phyloP scores from a whole-genome alignment of 179 eudicot species.

The Camellia oleifera region DNA sequence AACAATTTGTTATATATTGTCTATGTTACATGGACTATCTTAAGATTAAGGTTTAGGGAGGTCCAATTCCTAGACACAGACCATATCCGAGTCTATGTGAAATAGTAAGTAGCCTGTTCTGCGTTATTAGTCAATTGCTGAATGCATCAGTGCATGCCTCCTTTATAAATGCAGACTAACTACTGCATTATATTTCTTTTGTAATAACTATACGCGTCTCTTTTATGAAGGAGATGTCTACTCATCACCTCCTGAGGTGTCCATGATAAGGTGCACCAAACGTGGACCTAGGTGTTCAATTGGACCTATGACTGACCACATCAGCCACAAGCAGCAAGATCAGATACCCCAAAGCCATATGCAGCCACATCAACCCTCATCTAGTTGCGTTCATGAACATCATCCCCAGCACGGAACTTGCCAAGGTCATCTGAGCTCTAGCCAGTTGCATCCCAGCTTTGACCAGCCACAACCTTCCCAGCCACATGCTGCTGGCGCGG shows the following conservation, averaged over 20 bases:
- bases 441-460: constrained; percentile 11
- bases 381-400: neutral
- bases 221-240: neutral
- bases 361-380: constrained; percentile 12
- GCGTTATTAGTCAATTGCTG: neutral
- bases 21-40: too few relatives aligned
- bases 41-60: too few relatives aligned
- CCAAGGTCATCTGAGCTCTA: constrained; percentile 10
- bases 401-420: constrained; percentile 4
- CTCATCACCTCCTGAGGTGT: constrained; percentile 10
- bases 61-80: too few relatives aligned
- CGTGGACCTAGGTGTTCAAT: constrained; percentile 4
- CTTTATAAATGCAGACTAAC: neutral
- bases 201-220: neutral
- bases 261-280: constrained; percentile 21
- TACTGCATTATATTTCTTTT: constrained; percentile 1
- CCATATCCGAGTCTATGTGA: too few relatives aligned
- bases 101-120: neutral
- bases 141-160: constrained; percentile 6
- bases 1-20: neutral
- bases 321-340: constrained; percentile 15
- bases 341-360: neutral
- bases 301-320: constrained; percentile 5
- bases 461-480: constrained; percentile 13
- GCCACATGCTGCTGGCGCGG: constrained; percentile 7